Evolutionary conservation across 805 yeast species (phyloP).

Genomic region (Candida bentonensis): DNA sequence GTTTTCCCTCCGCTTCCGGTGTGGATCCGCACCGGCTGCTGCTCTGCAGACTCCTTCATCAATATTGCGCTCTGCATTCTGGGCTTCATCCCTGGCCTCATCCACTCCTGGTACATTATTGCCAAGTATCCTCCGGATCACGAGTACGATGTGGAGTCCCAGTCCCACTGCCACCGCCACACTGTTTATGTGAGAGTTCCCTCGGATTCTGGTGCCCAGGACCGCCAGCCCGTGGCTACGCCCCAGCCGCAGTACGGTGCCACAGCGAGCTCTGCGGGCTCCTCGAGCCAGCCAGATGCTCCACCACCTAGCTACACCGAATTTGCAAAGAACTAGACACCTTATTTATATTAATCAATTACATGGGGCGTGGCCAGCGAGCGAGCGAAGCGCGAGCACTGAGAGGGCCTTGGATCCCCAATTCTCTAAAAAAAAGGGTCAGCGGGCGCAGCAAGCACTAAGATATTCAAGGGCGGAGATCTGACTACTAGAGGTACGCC

Average conservation of each 20-base stretch:
- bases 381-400: too few species aligned
- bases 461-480: too few species aligned
- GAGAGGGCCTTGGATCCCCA: too few species aligned
- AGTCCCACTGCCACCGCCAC: constrained; percentile 1
- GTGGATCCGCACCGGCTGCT: constrained; percentile 54
- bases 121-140: constrained; percentile 43
- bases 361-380: too few species aligned
- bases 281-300: background rate
- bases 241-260: background rate
- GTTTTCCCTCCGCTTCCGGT: constrained; percentile 74
- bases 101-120: constrained; percentile 69
- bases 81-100: constrained; percentile 64
- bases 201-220: background rate
- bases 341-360: too few species aligned
- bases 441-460: too few species aligned
- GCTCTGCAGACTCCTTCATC: constrained; percentile 54
- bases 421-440: too few species aligned
- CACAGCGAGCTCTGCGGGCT: background rate
- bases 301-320: background rate
- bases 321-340: background rate
- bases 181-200: background rate
- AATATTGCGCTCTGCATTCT: constrained; percentile 57
- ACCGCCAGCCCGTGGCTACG: background rate
- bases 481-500: too few species aligned
- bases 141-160: constrained; percentile 14